phyloP scores from a whole-genome alignment of 805 yeast genomes.

The Suhomyces kilbournensis region DNA sequence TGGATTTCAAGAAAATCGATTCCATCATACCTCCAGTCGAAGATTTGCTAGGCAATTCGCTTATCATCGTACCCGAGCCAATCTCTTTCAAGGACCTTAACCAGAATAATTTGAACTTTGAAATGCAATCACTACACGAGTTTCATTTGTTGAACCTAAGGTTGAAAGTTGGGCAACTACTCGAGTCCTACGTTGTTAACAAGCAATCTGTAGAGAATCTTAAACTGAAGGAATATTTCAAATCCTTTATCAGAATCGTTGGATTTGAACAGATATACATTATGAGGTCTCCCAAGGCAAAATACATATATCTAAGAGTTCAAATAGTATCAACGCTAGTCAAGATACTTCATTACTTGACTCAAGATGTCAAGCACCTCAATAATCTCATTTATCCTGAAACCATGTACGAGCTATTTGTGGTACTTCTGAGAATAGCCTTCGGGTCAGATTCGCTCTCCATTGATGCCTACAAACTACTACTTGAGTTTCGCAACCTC shows the following conservation, averaged over 20 bases:
- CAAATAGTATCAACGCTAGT: constrained; percentile 41
- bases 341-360: constrained; percentile 36
- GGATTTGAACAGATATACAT: constrained; percentile 49
- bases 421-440: constrained; percentile 51
- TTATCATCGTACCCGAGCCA: constrained; percentile 28
- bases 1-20: constrained; percentile 41
- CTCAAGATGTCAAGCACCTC: constrained; percentile 28
- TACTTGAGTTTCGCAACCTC: constrained; percentile 31
- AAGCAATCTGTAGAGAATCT: constrained; percentile 24
- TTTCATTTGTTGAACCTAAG: constrained; percentile 42
- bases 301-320: constrained; percentile 33
- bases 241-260: constrained; percentile 40
- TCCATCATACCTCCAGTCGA: constrained; percentile 35
- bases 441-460: constrained; percentile 46
- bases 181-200: constrained; percentile 44
- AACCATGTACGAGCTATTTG: constrained; percentile 45
- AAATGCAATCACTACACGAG: constrained; percentile 38
- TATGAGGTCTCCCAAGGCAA: constrained; percentile 44
- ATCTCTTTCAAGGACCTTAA: constrained; percentile 16
- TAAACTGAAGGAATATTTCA: constrained; percentile 37
- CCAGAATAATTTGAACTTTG: constrained; percentile 10
- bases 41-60: constrained; percentile 19
- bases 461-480: constrained; percentile 33
- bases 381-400: constrained; percentile 38
- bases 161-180: constrained; percentile 43